A percentile compares a stretch with the other conserved stretches of the same genome.
phyloP scores from a whole-genome alignment of 2,329 filamentous ascomycete species.

The Cladophialophora exuberans region DNA sequence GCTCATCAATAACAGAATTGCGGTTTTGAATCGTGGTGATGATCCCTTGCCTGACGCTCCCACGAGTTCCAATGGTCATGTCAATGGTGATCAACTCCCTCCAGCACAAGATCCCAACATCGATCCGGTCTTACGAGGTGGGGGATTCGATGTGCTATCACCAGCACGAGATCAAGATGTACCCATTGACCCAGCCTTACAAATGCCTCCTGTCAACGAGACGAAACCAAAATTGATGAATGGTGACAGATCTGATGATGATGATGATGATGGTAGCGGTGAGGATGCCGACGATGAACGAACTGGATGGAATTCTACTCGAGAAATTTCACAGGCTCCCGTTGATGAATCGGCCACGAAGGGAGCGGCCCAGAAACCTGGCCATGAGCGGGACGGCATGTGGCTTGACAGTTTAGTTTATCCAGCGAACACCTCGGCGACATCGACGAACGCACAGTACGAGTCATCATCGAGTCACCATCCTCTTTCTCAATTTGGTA shows the following conservation, averaged over 20 bases:
- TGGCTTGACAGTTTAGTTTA: too few species aligned
- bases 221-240: constrained; percentile 12
- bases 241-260: constrained; percentile 3
- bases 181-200: neutral
- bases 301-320: too few species aligned
- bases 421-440: neutral
- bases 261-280: neutral
- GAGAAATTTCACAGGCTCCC: neutral
- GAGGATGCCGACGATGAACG: neutral
- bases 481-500: neutral
- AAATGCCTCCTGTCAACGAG: neutral
- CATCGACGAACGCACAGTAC: neutral
- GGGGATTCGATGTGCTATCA: neutral
- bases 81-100: constrained; percentile 12
- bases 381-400: too few species aligned
- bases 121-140: neutral
- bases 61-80: constrained; percentile 16
- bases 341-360: too few species aligned
- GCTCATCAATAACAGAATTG: constrained; percentile 27
- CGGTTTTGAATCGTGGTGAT: constrained; percentile 15
- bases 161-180: neutral
- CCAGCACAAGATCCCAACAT: constrained; percentile 7
- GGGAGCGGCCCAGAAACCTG: too few species aligned
- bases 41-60: neutral
- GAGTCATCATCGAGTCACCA: neutral